Percentiles rank a stretch among this genome's conserved stretches.
These are phyloP conservation scores for Alternaria novae-zelandiae DNA, from an alignment of 2,329 filamentous ascomycete genomes.

Conservation along the genomic window DNA sequence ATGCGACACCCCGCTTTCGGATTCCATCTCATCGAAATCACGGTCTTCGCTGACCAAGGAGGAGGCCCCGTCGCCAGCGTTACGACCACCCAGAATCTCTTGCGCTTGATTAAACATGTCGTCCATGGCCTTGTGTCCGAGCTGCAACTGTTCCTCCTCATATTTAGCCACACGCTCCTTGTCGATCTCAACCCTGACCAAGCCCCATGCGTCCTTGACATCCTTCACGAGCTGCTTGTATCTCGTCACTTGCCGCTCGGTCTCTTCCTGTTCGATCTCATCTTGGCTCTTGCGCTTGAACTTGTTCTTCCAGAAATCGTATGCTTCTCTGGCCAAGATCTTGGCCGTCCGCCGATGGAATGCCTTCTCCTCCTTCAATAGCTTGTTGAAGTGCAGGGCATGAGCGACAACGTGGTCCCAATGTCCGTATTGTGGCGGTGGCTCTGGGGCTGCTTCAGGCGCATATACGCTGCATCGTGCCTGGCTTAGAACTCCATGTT, in stretches of 20 bases:
- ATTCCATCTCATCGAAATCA: slow-evolving; percentile 53
- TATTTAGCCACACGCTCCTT: slow-evolving; percentile 62
- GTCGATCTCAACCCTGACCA: slow-evolving; percentile 65
- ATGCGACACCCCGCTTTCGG: slow-evolving; percentile 47
- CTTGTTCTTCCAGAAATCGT: slow-evolving; percentile 74
- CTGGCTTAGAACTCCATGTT: slow-evolving; percentile 76
- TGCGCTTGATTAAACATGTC: slow-evolving; percentile 76
- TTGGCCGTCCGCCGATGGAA: slow-evolving; percentile 80
- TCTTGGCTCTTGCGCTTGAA: slow-evolving; percentile 65
- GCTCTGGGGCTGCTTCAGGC: slow-evolving; percentile 76
- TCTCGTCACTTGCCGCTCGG: slow-evolving; percentile 67
- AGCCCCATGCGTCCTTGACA: slow-evolving; percentile 66
- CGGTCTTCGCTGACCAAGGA: slow-evolving; percentile 49
- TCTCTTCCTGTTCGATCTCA: slow-evolving; percentile 80
- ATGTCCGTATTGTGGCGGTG: slow-evolving; percentile 81
- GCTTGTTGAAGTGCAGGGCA: slow-evolving; percentile 77
- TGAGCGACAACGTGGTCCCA: slow-evolving; percentile 84
- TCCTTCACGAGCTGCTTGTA: slow-evolving; percentile 76
- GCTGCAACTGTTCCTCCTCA: slow-evolving; percentile 65
- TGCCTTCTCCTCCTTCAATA: slow-evolving; percentile 80
- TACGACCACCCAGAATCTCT: slow-evolving; percentile 41
- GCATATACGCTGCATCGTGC: slow-evolving; percentile 74
- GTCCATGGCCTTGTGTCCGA: slow-evolving; percentile 69
- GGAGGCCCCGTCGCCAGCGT: slow-evolving; percentile 44
- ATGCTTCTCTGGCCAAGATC: slow-evolving; percentile 76